Base-by-base conservation (phyloP, 2,329 filamentous ascomycete genomes). In the Phoma sp. region DNA sequence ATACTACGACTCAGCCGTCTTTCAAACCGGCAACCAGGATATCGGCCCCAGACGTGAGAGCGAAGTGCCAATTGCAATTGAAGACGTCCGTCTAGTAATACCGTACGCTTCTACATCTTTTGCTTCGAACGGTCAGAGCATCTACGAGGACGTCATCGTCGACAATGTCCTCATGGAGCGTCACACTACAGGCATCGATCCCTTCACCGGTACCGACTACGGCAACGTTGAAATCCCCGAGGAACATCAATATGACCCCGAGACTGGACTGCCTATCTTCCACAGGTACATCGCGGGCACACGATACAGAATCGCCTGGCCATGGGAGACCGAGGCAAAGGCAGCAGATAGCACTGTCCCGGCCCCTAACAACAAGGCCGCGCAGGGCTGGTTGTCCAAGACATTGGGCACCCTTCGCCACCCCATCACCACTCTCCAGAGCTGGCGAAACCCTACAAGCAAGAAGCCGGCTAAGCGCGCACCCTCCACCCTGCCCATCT, bases 31-130 rank as follows among this genome's bases (percentile, higher is more conserved):
- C 22, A 44, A 27, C 10, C 56, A 47, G 65, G 68, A 58, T 72
- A 78, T 68, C 70, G 74, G 54, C 65, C 77, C 52, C 64, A 73
- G 82, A 53, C 75, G 81, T 40, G 80, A 65, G 67, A 70, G 81
- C 52, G 79, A 83, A 64, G 71, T 84, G 47, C 79, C 86, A 29
- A 73, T 96, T 29, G 82, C 89, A 48, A 81, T 96, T 67, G 82
- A 84, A 30, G 81, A 89, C 57, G 81, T 98, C 60, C 90, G 91
- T 52, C 89, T 97, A 30, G 91, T 98, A 43, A 86, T 90, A 69
- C 87, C 90, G 22, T 79, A 67, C 47, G 62, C 96, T 48, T 80
- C 80, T 13, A 57, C 53, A 7, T 50, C 55, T 24, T 48, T 55
- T 44, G 85, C 95, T 72, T 81, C 85, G 13, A 75, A 78, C 59